Conservation (phyloP, 169 alveolate genomes). For the Plasmodium vinckei region DNA sequence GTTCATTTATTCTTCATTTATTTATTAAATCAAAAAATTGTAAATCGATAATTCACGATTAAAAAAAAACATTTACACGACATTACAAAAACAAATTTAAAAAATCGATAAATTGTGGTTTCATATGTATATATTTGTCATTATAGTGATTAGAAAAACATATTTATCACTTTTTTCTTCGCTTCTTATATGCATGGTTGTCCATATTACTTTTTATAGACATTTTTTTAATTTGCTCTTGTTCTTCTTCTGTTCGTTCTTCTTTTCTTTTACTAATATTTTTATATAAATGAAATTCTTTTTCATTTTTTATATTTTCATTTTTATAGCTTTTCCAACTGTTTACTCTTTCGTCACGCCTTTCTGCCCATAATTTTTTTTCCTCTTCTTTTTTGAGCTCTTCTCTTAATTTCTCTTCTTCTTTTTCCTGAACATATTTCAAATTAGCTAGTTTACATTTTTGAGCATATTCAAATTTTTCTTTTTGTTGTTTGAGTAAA, state of each 20-base stretch:
- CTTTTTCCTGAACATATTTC: slow-evolving; percentile 81
- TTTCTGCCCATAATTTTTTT: slow-evolving; percentile 84
- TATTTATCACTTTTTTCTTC: slow-evolving; percentile 16
- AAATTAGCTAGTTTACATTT: slow-evolving; percentile 86
- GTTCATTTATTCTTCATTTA: too few relatives aligned
- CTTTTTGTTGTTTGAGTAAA: slow-evolving; percentile 83
- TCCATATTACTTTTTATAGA: slow-evolving; percentile 7
- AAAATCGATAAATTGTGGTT: too few relatives aligned
- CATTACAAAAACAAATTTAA: too few relatives aligned
- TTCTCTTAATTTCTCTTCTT: slow-evolving; percentile 50
- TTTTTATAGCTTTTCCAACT: slow-evolving; percentile 84
- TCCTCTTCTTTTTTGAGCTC: slow-evolving; percentile 81
- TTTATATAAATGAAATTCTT: slow-evolving; percentile 79
- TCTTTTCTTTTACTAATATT: slow-evolving; percentile 80
- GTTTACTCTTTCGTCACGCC: slow-evolving; percentile 82
- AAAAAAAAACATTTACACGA: too few relatives aligned
- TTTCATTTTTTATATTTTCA: slow-evolving; percentile 77
- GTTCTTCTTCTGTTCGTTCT: slow-evolving; percentile 78
- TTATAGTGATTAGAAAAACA: too few relatives aligned
- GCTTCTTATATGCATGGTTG: slow-evolving; percentile 14
- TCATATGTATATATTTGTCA: too few relatives aligned
- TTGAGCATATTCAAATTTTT: slow-evolving; percentile 88
- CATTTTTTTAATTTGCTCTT: slow-evolving; percentile 48
- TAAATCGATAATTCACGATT: too few relatives aligned
- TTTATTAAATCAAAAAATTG: too few relatives aligned